These are phyloP conservation scores for Suhomyces chickasaworum DNA, from an alignment of 1,139 yeast genomes.

Conservation along the genomic window DNA sequence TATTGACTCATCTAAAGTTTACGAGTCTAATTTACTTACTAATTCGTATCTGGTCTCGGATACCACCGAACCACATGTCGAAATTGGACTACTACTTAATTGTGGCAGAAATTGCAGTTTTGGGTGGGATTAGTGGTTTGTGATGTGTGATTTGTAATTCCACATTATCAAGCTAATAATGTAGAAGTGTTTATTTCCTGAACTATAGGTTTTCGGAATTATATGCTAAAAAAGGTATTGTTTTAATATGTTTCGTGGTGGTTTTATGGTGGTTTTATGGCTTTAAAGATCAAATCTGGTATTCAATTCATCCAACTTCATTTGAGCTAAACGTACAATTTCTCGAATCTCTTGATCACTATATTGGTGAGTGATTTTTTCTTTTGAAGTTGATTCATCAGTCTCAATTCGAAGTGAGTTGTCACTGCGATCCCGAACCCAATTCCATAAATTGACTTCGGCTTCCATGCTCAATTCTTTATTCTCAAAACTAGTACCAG, in stretches of 20 bases:
- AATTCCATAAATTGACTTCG: slow-evolving; percentile 76
- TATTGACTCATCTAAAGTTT: too few species aligned
- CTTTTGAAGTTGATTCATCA: slow-evolving; percentile 10
- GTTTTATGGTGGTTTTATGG: too few species aligned
- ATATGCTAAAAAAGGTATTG: background rate
- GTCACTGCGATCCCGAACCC: slow-evolving; percentile 65
- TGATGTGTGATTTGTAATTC: too few species aligned
- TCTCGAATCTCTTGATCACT: slow-evolving; percentile 55
- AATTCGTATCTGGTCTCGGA: background rate
- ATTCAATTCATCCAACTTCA: slow-evolving; percentile 41
- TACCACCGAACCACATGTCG: background rate
- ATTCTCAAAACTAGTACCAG: slow-evolving; percentile 43
- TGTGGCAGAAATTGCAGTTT: too few species aligned
- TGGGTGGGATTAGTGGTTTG: too few species aligned
- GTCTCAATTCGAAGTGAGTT: slow-evolving; percentile 21
- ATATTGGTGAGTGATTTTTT: slow-evolving; percentile 22
- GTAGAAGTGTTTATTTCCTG: background rate
- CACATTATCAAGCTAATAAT: background rate
- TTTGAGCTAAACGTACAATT: slow-evolving; percentile 55
- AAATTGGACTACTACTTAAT: too few species aligned
- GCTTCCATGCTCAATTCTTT: slow-evolving; percentile 41
- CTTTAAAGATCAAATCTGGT: slow-evolving; percentile 14
- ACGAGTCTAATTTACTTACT: too few species aligned
- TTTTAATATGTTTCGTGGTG: background rate
- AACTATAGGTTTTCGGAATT: background rate